Evolutionary conservation across 139 green algal genomes (phyloP).

Genomic region (Chlorella sp.): DNA sequence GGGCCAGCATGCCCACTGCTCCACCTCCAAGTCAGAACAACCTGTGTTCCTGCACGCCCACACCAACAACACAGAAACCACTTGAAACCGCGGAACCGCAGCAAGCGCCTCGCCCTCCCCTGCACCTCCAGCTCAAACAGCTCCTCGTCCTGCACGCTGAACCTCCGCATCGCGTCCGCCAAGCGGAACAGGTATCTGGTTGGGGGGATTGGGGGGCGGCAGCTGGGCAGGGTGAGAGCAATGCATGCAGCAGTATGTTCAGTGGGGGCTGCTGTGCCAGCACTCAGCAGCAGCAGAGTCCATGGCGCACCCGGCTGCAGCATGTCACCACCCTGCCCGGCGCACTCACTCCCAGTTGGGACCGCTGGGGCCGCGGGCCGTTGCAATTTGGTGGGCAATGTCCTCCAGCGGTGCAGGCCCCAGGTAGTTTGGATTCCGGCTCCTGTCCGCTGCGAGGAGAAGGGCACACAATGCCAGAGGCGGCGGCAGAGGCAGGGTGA

Average conservation of each 20-base stretch:
- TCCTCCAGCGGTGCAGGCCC: constrained; percentile 55
- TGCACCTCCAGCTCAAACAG: constrained; percentile 21
- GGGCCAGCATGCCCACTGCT: too few relatives aligned
- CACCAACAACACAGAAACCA: neutral
- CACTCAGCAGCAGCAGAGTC: too few relatives aligned
- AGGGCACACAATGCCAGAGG: too few relatives aligned
- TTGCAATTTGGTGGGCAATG: constrained; percentile 70
- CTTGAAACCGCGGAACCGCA: neutral
- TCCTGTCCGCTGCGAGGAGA: neutral
- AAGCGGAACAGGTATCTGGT: constrained; percentile 69
- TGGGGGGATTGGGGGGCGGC: neutral
- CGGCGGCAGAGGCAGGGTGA: too few relatives aligned
- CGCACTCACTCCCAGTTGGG: constrained; percentile 66
- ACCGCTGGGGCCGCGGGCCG: constrained; percentile 61
- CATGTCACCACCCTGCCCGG: neutral
- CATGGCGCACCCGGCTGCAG: neutral
- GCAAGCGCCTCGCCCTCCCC: too few relatives aligned
- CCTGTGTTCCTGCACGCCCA: too few relatives aligned
- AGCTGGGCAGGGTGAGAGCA: neutral
- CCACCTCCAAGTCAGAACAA: too few relatives aligned
- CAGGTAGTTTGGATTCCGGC: constrained; percentile 74
- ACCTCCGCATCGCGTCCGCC: constrained; percentile 4
- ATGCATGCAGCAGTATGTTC: too few relatives aligned
- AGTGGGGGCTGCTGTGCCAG: too few relatives aligned
- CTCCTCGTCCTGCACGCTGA: constrained; percentile 22